Percentiles rank a stretch among this genome's conserved stretches.
phyloP scores from a whole-genome alignment of 164 flowering plant species.

The Dillenia suffruticosa region DNA sequence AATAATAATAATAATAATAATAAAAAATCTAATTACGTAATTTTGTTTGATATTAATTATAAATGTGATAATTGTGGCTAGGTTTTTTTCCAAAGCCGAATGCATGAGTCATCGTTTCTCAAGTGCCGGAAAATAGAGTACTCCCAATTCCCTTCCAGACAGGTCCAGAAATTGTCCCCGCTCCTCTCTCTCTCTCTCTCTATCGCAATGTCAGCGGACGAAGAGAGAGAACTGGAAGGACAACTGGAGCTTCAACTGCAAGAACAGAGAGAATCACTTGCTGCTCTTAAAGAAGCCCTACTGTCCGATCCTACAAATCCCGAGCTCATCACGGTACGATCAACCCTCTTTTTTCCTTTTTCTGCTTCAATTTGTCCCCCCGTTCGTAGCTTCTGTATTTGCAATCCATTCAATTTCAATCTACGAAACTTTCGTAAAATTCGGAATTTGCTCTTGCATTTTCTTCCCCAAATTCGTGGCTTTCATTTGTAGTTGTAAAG shows the following conservation, averaged over 20 bases:
- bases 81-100: too few species aligned
- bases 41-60: too few species aligned
- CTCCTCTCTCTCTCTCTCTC: too few species aligned
- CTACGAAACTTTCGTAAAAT: neutral
- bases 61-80: too few species aligned
- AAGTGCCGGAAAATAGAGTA: too few species aligned
- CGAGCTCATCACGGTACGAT: constrained; percentile 64
- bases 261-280: constrained; percentile 73
- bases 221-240: constrained; percentile 57
- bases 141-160: too few species aligned
- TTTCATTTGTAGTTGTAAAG: neutral
- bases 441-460: too few species aligned
- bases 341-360: neutral
- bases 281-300: constrained; percentile 58
- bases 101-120: too few species aligned
- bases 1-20: too few species aligned
- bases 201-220: constrained; percentile 56
- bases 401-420: too few species aligned
- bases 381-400: neutral
- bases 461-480: neutral
- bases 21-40: too few species aligned
- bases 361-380: neutral
- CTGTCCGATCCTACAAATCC: constrained; percentile 60
- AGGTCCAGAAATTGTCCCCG: neutral
- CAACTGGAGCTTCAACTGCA: constrained; percentile 74